Conservation (phyloP, 2,329 filamentous ascomycete species). For the Penicillium expansum region DNA sequence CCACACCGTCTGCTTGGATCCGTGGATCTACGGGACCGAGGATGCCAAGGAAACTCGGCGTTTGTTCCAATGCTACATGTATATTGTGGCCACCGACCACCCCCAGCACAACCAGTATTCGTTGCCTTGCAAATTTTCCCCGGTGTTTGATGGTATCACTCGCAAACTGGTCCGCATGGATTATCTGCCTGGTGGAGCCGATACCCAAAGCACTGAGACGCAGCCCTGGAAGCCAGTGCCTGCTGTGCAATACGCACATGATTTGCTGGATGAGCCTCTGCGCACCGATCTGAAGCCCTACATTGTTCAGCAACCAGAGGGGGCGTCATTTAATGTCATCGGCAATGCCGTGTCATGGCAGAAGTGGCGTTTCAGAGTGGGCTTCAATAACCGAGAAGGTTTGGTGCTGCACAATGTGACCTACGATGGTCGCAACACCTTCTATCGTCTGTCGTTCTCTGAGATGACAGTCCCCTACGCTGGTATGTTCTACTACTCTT, state of each 20-base stretch:
- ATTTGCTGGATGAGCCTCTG: constrained; percentile 63
- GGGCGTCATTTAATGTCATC: constrained; percentile 59
- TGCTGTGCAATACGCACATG: constrained; percentile 57
- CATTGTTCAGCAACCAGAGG: constrained; percentile 63
- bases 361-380: constrained; percentile 62
- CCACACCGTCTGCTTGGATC: constrained; percentile 56
- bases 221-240: constrained; percentile 57
- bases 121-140: constrained; percentile 37
- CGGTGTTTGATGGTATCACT: constrained; percentile 56
- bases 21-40: constrained; percentile 66
- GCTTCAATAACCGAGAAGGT: constrained; percentile 63
- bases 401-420: constrained; percentile 66
- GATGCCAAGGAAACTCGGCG: constrained; percentile 40
- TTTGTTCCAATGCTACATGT: constrained; percentile 44
- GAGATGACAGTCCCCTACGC: constrained; percentile 61
- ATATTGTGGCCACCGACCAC: constrained; percentile 35
- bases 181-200: constrained; percentile 63
- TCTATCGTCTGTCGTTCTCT: constrained; percentile 65
- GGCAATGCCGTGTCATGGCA: constrained; percentile 63
- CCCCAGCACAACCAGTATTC: constrained; percentile 41
- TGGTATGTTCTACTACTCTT: constrained; percentile 25
- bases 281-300: constrained; percentile 65
- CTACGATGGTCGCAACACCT: constrained; percentile 62
- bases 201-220: constrained; percentile 56
- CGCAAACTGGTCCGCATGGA: constrained; percentile 69